phyloP scores from a whole-genome alignment of 306 rosid genomes.

The Pterocarpus santalinus region DNA sequence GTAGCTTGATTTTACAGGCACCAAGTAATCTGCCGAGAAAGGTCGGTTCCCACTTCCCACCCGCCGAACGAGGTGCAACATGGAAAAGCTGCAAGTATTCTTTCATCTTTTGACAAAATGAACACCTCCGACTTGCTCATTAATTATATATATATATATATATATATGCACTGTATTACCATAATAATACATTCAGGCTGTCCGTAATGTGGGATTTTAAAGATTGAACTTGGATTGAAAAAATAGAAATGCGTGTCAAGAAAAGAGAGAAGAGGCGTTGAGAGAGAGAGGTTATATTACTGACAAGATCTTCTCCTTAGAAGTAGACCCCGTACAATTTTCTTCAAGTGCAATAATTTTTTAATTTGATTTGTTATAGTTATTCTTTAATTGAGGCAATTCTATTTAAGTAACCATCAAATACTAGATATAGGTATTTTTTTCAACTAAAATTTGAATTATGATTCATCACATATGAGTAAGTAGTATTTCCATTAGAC shows the following conservation, averaged over 20 bases:
- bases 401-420: too few species aligned
- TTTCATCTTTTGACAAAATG: conserved; percentile 32
- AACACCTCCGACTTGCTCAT: neutral
- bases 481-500: too few species aligned
- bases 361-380: too few species aligned
- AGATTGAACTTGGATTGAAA: neutral
- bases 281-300: neutral
- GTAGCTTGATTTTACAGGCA: conserved; percentile 2
- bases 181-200: neutral
- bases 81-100: neutral
- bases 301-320: neutral
- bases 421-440: too few species aligned
- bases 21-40: neutral
- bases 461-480: too few species aligned
- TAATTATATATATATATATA: neutral
- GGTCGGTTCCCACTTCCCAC: conserved; percentile 1
- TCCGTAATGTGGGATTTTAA: conserved; percentile 5
- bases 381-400: too few species aligned
- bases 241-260: neutral
- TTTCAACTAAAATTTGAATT: too few species aligned
- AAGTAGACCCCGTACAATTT: neutral
- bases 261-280: neutral
- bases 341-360: neutral
- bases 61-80: conserved; percentile 6
- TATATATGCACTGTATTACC: neutral